A percentile compares a stretch with the other conserved stretches of the same genome.
Conservation (phyloP, 352 stramenopile species). For the Phytophthora crassamura region DNA sequence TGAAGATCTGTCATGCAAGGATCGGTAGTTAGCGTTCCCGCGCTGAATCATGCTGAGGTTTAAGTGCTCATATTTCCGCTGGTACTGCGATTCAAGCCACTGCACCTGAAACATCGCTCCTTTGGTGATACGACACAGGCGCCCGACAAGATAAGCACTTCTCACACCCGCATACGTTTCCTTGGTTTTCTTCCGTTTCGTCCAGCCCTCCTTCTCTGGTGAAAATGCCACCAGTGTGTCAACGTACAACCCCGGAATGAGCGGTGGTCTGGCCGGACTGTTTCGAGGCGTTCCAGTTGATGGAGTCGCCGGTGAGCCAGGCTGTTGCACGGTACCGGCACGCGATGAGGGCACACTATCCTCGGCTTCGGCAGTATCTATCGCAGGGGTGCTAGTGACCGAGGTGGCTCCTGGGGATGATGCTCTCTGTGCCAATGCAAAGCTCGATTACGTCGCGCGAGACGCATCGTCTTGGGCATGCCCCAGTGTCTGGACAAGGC, state of each 20-base stretch:
- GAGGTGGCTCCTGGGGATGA: background rate
- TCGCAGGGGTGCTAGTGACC: background rate
- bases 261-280: conserved; percentile 2
- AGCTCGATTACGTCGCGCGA: background rate
- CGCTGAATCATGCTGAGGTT: conserved; percentile 9
- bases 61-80: conserved; percentile 1
- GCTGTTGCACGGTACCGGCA: background rate
- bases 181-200: conserved; percentile 4
- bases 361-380: no score
- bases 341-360: no score
- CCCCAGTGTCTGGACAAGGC: background rate
- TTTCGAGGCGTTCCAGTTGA: conserved; percentile 2
- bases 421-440: background rate
- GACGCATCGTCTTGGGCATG: background rate
- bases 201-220: conserved; percentile 16
- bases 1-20: conserved; percentile 3
- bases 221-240: conserved; percentile 14
- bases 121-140: conserved; percentile 2
- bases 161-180: conserved; percentile 4
- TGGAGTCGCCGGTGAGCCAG: background rate
- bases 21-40: conserved; percentile 11
- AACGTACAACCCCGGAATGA: conserved; percentile 9
- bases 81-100: conserved; percentile 18
- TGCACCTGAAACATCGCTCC: conserved; percentile 14
- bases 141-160: conserved; percentile 1